Conservation (phyloP, 257 asterid genomes). For the Ophiorrhiza pumila region DNA sequence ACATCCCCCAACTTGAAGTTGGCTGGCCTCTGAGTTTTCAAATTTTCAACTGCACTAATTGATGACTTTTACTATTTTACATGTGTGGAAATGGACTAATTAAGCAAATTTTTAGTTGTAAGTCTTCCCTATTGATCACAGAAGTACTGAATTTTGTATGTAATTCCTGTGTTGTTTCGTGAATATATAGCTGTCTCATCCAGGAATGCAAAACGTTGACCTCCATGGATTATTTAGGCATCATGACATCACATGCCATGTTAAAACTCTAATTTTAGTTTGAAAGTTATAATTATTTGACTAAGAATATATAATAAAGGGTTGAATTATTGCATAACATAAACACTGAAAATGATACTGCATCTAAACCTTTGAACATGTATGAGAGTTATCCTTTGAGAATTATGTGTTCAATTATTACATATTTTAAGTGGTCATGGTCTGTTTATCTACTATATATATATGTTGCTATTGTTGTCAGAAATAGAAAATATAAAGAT, state of each 20-base stretch:
- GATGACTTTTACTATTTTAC: too few relatives aligned
- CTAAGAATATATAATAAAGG: background rate
- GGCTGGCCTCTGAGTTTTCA: too few relatives aligned
- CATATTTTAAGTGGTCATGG: background rate
- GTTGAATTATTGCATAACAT: conserved; percentile 9
- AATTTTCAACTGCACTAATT: too few relatives aligned
- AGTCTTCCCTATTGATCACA: too few relatives aligned
- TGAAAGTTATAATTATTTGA: background rate
- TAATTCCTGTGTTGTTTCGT: background rate
- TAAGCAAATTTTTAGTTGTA: too few relatives aligned
- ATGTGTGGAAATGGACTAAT: too few relatives aligned
- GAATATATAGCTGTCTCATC: background rate
- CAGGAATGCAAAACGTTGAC: background rate
- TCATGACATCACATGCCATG: background rate
- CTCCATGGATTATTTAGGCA: background rate
- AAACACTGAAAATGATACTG: background rate
- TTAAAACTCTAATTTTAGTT: background rate
- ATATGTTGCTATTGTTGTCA: background rate
- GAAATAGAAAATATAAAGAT: background rate
- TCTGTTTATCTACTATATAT: too few relatives aligned
- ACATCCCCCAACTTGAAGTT: too few relatives aligned
- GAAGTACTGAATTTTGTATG: too few relatives aligned
- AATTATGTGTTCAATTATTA: background rate
- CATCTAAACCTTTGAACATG: background rate
- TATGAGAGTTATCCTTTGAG: background rate